Conservation (phyloP, 2,329 filamentous ascomycete genomes). For the Fusarium aywerte region DNA sequence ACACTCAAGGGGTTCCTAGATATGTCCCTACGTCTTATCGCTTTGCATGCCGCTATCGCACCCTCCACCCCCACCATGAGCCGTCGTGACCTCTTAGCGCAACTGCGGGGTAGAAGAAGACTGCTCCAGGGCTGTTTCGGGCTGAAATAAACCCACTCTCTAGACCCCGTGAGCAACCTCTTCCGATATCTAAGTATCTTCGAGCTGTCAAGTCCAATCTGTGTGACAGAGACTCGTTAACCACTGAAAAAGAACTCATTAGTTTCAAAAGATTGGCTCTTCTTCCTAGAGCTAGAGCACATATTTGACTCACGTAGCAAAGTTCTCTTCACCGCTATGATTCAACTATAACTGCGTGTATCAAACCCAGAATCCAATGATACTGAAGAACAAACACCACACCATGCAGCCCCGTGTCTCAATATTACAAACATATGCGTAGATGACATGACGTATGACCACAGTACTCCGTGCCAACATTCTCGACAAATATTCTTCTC, state of each 20-base stretch:
- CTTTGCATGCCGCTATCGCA: constrained; percentile 39
- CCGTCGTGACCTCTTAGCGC: constrained; percentile 41
- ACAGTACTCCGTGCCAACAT: not conserved
- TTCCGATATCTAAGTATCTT: constrained; percentile 12
- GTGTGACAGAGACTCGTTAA: constrained; percentile 12
- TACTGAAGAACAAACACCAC: not conserved
- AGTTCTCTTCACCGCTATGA: constrained; percentile 19
- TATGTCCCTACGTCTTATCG: constrained; percentile 25
- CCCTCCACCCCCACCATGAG: constrained; percentile 37
- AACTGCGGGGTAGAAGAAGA: constrained; percentile 39
- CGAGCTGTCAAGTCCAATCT: constrained; percentile 15
- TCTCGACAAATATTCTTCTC: no score
- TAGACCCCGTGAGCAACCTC: constrained; percentile 40
- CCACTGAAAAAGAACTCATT: constrained; percentile 13
- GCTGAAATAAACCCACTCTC: constrained; percentile 31
- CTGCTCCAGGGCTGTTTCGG: constrained; percentile 23
- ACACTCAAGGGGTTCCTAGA: not conserved
- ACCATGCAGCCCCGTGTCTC: constrained; percentile 11
- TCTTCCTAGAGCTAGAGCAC: not conserved
- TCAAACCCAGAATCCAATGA: not conserved
- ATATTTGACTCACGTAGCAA: not conserved
- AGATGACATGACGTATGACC: constrained; percentile 30
- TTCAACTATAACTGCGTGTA: not conserved
- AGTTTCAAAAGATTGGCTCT: not conserved
- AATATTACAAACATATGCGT: constrained; percentile 1